A percentile compares a stretch with the other conserved stretches of the same genome.
Conservation (phyloP, 202 grass and related monocot species). For the Saccharum hybrid region DNA sequence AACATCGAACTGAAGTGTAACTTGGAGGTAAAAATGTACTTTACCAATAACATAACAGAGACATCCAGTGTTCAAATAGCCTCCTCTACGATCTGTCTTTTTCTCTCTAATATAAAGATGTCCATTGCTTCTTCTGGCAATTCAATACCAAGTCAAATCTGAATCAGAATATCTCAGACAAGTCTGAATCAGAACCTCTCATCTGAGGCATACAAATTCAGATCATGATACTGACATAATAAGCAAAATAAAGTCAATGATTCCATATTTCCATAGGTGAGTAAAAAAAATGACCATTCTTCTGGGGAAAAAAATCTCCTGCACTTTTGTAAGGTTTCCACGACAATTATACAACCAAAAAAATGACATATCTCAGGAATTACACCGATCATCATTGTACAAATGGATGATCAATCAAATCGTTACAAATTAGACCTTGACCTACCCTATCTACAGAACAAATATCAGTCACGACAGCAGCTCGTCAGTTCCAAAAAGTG, state of each 20-base stretch:
- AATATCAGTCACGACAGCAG: slow-evolving; percentile 34
- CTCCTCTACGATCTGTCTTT: too few relatives aligned
- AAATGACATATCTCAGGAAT: not conserved
- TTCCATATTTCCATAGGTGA: too few relatives aligned
- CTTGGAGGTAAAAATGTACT: too few relatives aligned
- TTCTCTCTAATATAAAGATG: too few relatives aligned
- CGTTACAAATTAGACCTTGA: slow-evolving; percentile 30
- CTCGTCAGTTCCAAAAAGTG: slow-evolving; percentile 20
- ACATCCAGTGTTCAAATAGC: too few relatives aligned
- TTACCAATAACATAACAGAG: too few relatives aligned
- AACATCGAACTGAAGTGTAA: too few relatives aligned
- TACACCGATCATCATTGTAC: slow-evolving; percentile 18
- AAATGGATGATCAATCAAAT: slow-evolving; percentile 43
- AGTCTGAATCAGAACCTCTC: not conserved
- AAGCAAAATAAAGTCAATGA: not conserved
- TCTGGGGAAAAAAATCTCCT: not conserved
- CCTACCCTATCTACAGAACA: slow-evolving; percentile 41
- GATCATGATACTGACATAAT: not conserved
- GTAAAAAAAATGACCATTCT: not conserved
- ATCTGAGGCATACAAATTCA: not conserved
- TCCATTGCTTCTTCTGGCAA: too few relatives aligned
- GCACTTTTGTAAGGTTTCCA: slow-evolving; percentile 11
- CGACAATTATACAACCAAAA: slow-evolving; percentile 37
- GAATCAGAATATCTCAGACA: not conserved
- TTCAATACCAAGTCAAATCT: not conserved